Evolutionary conservation across 192 early-diverging fungal species (phyloP).

Genomic region (Umbelopsis ramanniana): DNA sequence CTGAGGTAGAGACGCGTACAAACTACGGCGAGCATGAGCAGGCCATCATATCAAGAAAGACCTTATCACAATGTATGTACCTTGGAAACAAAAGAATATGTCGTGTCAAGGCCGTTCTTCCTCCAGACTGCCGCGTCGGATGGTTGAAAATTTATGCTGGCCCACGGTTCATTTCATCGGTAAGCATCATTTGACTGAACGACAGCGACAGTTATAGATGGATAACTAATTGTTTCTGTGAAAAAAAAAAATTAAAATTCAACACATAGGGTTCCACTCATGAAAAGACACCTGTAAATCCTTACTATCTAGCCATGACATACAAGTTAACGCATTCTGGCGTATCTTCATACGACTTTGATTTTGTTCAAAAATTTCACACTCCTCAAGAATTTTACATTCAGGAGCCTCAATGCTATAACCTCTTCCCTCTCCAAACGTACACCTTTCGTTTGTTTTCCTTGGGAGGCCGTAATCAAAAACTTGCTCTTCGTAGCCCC

Average conservation of each 20-base stretch:
- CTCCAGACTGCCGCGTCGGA: conserved; percentile 39
- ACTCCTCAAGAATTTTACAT: conserved; percentile 53
- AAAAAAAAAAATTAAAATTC: too few species aligned
- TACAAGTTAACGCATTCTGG: conserved; percentile 39
- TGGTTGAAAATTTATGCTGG: conserved; percentile 53
- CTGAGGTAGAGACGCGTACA: conserved; percentile 15
- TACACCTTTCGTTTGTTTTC: conserved; percentile 46
- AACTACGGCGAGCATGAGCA: neutral
- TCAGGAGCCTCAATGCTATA: conserved; percentile 51
- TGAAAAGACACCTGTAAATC: conserved; percentile 28
- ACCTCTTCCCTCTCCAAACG: conserved; percentile 48
- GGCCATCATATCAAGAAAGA: neutral
- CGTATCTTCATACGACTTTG: conserved; percentile 34
- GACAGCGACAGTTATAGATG: too few species aligned
- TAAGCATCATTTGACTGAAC: neutral
- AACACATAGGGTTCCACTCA: conserved; percentile 18
- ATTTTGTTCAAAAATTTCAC: conserved; percentile 47
- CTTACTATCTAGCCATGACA: conserved; percentile 1
- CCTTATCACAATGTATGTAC: conserved; percentile 31
- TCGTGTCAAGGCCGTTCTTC: conserved; percentile 56
- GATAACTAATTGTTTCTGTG: too few species aligned
- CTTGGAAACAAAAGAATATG: conserved; percentile 33
- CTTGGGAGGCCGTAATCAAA: conserved; percentile 28
- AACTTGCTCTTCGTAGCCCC: conserved; percentile 41
- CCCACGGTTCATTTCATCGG: conserved; percentile 11